Base-by-base conservation (phyloP, 495 filamentous ascomycete genomes). In the Neurospora africana region DNA sequence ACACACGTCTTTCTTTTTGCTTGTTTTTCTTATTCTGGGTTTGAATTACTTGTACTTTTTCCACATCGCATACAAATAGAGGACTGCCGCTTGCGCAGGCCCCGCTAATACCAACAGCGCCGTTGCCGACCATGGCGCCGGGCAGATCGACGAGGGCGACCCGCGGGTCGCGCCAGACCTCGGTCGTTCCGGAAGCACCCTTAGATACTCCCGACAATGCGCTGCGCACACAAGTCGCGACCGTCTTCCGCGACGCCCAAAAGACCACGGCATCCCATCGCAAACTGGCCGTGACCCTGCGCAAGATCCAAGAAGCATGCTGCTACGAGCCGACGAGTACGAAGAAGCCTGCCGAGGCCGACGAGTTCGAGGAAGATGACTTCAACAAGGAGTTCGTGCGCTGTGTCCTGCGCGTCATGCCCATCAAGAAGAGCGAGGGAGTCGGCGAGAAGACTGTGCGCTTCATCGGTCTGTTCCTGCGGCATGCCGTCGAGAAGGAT, bases 391-490 rank as follows among this genome's bases (percentile, higher is more conserved):
- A 98, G 81, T 88, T 98, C 39, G 86, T 86, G 39, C 86, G 94
- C 78, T 97, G 94, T 76, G 86, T 97, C 43, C 82, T 95, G 71
- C 87, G 94, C 47, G 85, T 94, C 71, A 86, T 98, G 83, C 84
- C 89, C 4, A 91, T 98, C 35, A 97, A 97, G 85, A 98, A 97
- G 85, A 91, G 91, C 41, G 95, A 99, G 82, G 86, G 88, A 37
- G 94, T 92, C 5, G 95, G 93, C 33, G 95, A 99, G 79, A 89
- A 92, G 73, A 85, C 91, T 43, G 85, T 98, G 69, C 86, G 92
- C 53, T 98, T 98, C 79, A 82, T 95, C 75, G 94, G 92, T 23
- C 83, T 91, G 43, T 99, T 96, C 81, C 80, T 99, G 74, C 89
- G 88, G 67, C 87, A 93, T 79, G 89, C 95, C 13, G 88, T 87